These are phyloP conservation scores for Aspergillus brasiliensis DNA, from an alignment of 2,329 filamentous ascomycete species.

Conservation along the genomic window DNA sequence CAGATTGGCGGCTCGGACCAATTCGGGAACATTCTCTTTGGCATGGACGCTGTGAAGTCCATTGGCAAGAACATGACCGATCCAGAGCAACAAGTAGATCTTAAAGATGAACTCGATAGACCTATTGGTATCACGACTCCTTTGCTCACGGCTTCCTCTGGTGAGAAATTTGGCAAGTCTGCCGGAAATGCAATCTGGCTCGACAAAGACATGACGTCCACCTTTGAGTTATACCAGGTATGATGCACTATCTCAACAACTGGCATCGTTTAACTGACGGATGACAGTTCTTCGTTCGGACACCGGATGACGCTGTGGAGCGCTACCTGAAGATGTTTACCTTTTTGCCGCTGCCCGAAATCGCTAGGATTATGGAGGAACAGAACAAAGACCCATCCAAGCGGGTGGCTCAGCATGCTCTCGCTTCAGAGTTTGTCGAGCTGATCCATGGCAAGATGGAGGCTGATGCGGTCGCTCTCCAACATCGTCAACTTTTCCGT, in stretches of 20 bases:
- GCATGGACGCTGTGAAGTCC: conserved; percentile 80
- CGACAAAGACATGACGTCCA: conserved; percentile 74
- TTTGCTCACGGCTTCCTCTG: conserved; percentile 79
- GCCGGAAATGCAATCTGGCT: conserved; percentile 95
- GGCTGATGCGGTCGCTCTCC: conserved; percentile 63
- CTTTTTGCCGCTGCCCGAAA: conserved; percentile 73
- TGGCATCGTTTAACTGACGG: conserved; percentile 22
- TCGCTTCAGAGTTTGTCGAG: conserved; percentile 80
- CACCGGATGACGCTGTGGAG: conserved; percentile 79
- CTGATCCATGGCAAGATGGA: conserved; percentile 72
- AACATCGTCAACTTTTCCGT: conserved; percentile 55
- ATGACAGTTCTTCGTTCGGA: conserved; percentile 76
- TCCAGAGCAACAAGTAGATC: conserved; percentile 40
- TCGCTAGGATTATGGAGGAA: conserved; percentile 66
- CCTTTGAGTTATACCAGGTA: conserved; percentile 81
- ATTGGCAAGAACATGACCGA: conserved; percentile 57
- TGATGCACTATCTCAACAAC: conserved; percentile 14
- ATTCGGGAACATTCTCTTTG: conserved; percentile 92
- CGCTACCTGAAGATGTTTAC: conserved; percentile 86
- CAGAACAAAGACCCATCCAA: conserved; percentile 70
- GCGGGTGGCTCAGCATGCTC: conserved; percentile 76
- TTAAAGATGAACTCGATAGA: conserved; percentile 41
- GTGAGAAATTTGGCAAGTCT: conserved; percentile 92
- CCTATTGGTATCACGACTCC: conserved; percentile 90
- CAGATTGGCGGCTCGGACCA: conserved; percentile 96